Conservation (phyloP, 2,329 filamentous ascomycete species). For the Ascochyta pisi region DNA sequence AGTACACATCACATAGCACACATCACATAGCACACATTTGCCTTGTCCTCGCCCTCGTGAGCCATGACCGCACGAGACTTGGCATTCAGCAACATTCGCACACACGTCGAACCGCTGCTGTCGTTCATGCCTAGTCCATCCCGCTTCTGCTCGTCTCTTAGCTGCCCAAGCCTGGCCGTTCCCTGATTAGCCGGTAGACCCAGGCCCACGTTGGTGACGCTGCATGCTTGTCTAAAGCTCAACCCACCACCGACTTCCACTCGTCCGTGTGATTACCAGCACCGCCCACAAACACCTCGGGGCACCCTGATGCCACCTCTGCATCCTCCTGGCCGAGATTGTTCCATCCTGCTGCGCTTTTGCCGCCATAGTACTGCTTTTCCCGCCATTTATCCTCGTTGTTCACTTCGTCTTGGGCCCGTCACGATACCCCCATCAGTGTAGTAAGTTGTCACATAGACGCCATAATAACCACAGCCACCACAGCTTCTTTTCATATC, state of each 20-base stretch:
- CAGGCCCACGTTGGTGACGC: slow-evolving; percentile 26
- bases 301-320: slow-evolving; percentile 30
- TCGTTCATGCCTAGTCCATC: slow-evolving; percentile 2
- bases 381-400: slow-evolving; percentile 35
- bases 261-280: slow-evolving; percentile 44
- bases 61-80: slow-evolving; percentile 28
- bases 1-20: no score
- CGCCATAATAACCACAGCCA: slow-evolving; percentile 37
- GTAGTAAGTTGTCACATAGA: slow-evolving; percentile 34
- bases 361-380: slow-evolving; percentile 34
- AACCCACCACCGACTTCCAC: slow-evolving; percentile 38
- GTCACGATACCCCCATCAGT: slow-evolving; percentile 17
- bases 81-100: not conserved
- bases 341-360: slow-evolving; percentile 21
- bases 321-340: slow-evolving; percentile 47
- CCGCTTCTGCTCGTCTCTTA: not conserved
- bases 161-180: slow-evolving; percentile 17
- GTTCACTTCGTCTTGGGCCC: slow-evolving; percentile 10
- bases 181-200: slow-evolving; percentile 40
- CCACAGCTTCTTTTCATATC: not conserved
- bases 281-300: slow-evolving; percentile 42
- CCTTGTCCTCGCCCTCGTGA: slow-evolving; percentile 15
- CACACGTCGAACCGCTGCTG: not conserved
- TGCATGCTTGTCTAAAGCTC: slow-evolving; percentile 31
- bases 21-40: not conserved